phyloP scores from a whole-genome alignment of 2,329 filamentous ascomycete genomes.

The Phialophora chinensis region DNA sequence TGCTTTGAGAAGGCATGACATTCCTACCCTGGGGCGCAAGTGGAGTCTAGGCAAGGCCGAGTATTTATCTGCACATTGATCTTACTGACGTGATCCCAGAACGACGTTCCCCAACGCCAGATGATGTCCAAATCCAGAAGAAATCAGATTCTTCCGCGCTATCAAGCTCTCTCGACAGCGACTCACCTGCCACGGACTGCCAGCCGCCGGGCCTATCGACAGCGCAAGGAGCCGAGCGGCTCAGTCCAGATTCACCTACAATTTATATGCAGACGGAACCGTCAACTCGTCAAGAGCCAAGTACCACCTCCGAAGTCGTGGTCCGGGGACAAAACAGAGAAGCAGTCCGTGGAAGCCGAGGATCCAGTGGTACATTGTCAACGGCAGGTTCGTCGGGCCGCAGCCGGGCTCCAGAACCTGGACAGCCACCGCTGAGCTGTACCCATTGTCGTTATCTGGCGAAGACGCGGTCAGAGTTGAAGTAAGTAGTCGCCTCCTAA shows the following conservation, averaged over 20 bases:
- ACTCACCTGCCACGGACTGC: background rate
- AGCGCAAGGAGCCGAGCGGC: background rate
- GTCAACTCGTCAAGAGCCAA: background rate
- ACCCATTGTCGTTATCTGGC: background rate
- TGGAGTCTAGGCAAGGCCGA: background rate
- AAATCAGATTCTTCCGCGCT: background rate
- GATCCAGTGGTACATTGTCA: background rate
- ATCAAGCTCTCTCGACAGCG: background rate
- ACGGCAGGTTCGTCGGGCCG: background rate
- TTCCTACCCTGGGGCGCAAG: conserved; percentile 11
- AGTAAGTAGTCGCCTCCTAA: background rate
- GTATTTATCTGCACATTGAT: too few species aligned
- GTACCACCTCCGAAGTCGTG: background rate
- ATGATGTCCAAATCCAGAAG: conserved; percentile 3
- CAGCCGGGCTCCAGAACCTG: background rate
- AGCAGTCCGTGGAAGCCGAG: background rate
- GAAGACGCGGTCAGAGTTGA: background rate
- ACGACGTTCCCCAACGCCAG: background rate
- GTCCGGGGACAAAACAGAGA: background rate
- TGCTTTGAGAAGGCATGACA: conserved; percentile 13
- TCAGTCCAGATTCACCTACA: background rate
- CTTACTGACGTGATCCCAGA: background rate
- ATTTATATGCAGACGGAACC: background rate
- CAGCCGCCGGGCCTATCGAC: background rate
- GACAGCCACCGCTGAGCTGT: background rate